Conservation (phyloP, 129 eudicot genomes). For the Ambrosia trifida region DNA sequence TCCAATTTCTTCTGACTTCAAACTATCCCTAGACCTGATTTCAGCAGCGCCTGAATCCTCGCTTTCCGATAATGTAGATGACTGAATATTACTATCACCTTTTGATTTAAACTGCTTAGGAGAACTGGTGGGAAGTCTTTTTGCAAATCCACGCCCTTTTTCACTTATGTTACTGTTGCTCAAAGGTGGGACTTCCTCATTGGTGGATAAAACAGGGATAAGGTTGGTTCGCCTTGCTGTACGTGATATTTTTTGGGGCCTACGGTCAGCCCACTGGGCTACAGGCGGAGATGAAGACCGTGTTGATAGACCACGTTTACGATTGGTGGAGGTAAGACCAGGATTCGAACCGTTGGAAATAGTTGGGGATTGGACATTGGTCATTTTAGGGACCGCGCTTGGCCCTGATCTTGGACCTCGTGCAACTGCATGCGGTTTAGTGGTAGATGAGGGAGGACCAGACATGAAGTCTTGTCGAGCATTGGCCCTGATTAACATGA, state of each 20-base stretch:
- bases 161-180: constrained; percentile 46
- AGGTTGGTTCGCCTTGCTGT: constrained; percentile 77
- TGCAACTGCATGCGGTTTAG: constrained; percentile 51
- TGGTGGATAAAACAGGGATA: constrained; percentile 55
- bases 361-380: constrained; percentile 49
- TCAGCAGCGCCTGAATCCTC: constrained; percentile 86
- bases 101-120: constrained; percentile 60
- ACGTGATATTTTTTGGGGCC: constrained; percentile 83
- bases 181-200: constrained; percentile 44
- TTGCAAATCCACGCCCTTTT: constrained; percentile 39
- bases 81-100: constrained; percentile 38
- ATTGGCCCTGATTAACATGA: constrained; percentile 39
- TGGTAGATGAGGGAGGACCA: constrained; percentile 51
- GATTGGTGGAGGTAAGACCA: constrained; percentile 44
- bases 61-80: constrained; percentile 71
- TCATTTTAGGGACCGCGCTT: constrained; percentile 47
- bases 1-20: constrained; percentile 49
- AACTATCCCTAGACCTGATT: constrained; percentile 54
- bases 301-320: constrained; percentile 56
- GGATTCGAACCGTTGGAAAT: constrained; percentile 54
- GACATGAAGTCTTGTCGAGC: constrained; percentile 61
- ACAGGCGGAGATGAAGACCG: constrained; percentile 87
- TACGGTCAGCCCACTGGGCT: constrained; percentile 72
- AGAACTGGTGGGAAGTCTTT: constrained; percentile 49
- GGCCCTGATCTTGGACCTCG: constrained; percentile 74